These are phyloP conservation scores for Moricandia arvensis DNA, from an alignment of 345 rosid species.

Conservation along the genomic window DNA sequence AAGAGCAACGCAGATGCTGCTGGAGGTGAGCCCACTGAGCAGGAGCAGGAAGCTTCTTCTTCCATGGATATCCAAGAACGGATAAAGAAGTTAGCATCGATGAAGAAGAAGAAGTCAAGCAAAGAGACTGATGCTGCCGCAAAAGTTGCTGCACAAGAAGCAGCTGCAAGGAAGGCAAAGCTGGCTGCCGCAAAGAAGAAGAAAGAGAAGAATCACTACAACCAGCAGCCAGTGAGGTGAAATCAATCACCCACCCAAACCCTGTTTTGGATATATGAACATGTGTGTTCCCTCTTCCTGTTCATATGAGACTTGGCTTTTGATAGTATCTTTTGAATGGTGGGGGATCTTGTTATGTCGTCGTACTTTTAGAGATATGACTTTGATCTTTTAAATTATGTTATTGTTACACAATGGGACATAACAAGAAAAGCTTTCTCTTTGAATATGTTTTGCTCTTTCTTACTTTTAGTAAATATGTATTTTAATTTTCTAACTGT, in stretches of 20 bases:
- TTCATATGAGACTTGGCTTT: constrained; percentile 24
- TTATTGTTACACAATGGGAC: constrained; percentile 12
- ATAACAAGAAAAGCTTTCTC: not conserved
- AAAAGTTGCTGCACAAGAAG: constrained; percentile 67
- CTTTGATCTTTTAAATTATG: constrained; percentile 12
- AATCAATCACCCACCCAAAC: constrained; percentile 8
- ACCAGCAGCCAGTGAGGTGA: constrained; percentile 73
- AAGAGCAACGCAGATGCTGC: constrained; percentile 35
- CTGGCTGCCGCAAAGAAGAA: constrained; percentile 87
- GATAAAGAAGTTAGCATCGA: constrained; percentile 56
- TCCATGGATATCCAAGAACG: constrained; percentile 58
- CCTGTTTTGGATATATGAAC: not conserved
- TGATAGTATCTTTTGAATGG: not conserved
- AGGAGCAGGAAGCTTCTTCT: constrained; percentile 37
- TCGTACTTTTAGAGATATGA: constrained; percentile 14
- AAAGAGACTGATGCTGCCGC: constrained; percentile 74
- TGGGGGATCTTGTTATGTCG: constrained; percentile 22
- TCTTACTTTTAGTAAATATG: no score
- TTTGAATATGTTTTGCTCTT: not conserved
- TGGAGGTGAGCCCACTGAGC: constrained; percentile 30
- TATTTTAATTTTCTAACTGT: no score
- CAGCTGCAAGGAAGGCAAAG: constrained; percentile 68
- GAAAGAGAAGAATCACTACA: constrained; percentile 81
- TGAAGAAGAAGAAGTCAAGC: constrained; percentile 75
- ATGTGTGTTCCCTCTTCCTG: constrained; percentile 18